Evolutionary conservation across 495 filamentous ascomycete genomes (phyloP).

Genomic region (Halenospora varia): DNA sequence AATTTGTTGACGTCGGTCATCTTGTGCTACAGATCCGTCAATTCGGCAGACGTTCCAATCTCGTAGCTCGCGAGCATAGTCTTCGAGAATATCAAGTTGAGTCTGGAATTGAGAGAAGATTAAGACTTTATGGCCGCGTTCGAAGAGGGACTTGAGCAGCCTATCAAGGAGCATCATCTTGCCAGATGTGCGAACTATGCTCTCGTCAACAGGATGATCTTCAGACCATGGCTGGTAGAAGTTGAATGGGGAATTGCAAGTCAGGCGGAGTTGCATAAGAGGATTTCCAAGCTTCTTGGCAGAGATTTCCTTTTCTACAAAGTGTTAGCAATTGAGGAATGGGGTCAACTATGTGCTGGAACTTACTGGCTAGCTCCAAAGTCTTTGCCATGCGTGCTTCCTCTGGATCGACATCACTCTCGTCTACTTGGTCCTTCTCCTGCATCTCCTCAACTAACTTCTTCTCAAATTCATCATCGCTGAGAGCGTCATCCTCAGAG

Average conservation of each 20-base stretch:
- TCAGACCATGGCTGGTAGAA: conserved; percentile 88
- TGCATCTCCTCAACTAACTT: conserved; percentile 58
- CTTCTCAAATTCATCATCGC: conserved; percentile 68
- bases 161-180: conserved; percentile 95
- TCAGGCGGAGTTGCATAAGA: conserved; percentile 85
- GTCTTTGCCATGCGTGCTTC: conserved; percentile 67
- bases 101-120: conserved; percentile 97
- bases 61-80: conserved; percentile 71
- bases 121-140: conserved; percentile 79
- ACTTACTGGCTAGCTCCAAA: conserved; percentile 70
- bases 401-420: too few species aligned
- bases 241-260: conserved; percentile 91
- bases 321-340: neutral
- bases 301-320: conserved; percentile 68
- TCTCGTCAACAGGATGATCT: conserved; percentile 57
- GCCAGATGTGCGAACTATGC: conserved; percentile 77
- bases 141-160: conserved; percentile 71
- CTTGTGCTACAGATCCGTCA: conserved; percentile 80
- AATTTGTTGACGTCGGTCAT: conserved; percentile 79
- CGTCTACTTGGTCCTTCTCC: conserved; percentile 19
- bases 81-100: conserved; percentile 85
- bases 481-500: conserved; percentile 65
- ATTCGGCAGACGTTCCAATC: conserved; percentile 84
- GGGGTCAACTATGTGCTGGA: too few species aligned
- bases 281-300: conserved; percentile 95